These are phyloP conservation scores for Pythium aristosporum DNA, from an alignment of 352 stramenopile genomes.

Conservation along the genomic window DNA sequence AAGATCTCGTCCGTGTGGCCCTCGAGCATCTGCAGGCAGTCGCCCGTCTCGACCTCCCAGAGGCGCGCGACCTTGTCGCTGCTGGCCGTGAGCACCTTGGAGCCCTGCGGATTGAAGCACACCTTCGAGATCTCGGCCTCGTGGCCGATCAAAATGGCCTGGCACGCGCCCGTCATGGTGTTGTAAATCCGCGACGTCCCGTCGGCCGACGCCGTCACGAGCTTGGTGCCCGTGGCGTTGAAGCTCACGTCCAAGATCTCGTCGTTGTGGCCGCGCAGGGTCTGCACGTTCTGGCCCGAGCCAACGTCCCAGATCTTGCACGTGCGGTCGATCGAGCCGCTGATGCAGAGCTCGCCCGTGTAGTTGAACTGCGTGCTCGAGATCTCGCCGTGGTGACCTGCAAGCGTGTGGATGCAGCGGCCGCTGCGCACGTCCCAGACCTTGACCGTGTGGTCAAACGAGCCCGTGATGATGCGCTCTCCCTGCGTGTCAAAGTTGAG, in stretches of 20 bases:
- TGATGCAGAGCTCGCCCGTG: slow-evolving; percentile 90
- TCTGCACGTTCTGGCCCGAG: slow-evolving; percentile 91
- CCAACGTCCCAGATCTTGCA: slow-evolving; percentile 94
- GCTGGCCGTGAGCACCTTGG: slow-evolving; percentile 92
- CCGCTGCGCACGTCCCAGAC: slow-evolving; percentile 85
- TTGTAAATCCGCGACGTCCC: slow-evolving; percentile 95
- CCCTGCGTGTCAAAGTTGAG: slow-evolving; percentile 94
- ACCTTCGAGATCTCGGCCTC: slow-evolving; percentile 95
- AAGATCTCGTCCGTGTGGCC: slow-evolving; percentile 98
- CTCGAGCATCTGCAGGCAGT: slow-evolving; percentile 94
- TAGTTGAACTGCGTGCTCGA: slow-evolving; percentile 95
- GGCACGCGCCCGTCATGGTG: slow-evolving; percentile 93
- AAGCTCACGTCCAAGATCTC: slow-evolving; percentile 96
- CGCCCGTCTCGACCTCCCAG: slow-evolving; percentile 93
- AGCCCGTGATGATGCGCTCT: slow-evolving; percentile 93
- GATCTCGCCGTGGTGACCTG: slow-evolving; percentile 94
- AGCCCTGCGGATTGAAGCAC: slow-evolving; percentile 95
- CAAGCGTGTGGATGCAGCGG: slow-evolving; percentile 90
- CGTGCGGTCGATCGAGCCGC: slow-evolving; percentile 93
- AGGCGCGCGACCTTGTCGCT: slow-evolving; percentile 93
- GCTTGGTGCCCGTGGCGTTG: slow-evolving; percentile 92
- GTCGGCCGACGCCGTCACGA: slow-evolving; percentile 93
- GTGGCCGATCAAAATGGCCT: slow-evolving; percentile 94
- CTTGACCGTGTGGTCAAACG: slow-evolving; percentile 95
- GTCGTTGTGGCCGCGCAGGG: slow-evolving; percentile 93